Evolutionary conservation across 352 stramenopile species (phyloP).

Genomic region (Phytophthora macrochlamydospora): DNA sequence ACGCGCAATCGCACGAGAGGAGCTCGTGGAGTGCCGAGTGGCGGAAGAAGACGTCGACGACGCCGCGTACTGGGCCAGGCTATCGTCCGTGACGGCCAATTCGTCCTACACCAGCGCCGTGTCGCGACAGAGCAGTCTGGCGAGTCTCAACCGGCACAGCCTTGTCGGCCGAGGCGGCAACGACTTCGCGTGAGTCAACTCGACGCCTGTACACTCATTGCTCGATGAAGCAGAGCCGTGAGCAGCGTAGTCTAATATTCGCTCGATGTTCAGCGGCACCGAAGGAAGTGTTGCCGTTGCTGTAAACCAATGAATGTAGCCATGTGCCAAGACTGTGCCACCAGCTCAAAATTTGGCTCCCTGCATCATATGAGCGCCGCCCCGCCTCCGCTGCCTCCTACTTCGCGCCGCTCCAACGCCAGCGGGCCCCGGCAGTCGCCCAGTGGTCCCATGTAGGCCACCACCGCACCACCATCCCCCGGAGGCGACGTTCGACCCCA

Average conservation of each 20-base stretch:
- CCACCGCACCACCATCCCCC: constrained; percentile 85
- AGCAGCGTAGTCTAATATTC: neutral
- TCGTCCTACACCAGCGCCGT: constrained; percentile 31
- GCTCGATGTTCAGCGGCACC: constrained; percentile 8
- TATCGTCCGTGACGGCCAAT: constrained; percentile 32
- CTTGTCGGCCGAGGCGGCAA: constrained; percentile 19
- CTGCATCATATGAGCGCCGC: constrained; percentile 31
- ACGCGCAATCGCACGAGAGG: constrained; percentile 35
- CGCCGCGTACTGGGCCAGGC: constrained; percentile 23
- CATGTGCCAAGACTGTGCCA: neutral
- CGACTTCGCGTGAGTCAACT: constrained; percentile 3
- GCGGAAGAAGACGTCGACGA: constrained; percentile 30
- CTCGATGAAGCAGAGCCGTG: constrained; percentile 12
- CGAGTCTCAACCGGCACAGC: constrained; percentile 28
- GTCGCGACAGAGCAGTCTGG: constrained; percentile 32
- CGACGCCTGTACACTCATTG: neutral
- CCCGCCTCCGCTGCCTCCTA: constrained; percentile 22
- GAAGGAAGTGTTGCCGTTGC: constrained; percentile 15
- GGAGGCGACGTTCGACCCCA: constrained; percentile 79
- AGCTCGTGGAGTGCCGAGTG: constrained; percentile 26
- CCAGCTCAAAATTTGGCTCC: too few relatives aligned
- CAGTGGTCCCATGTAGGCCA: constrained; percentile 83
- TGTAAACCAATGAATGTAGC: neutral
- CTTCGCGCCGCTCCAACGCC: constrained; percentile 15
- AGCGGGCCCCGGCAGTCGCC: constrained; percentile 14